These are phyloP conservation scores for Leishmania arabica DNA, from an alignment of 208 protist species.

Conservation along the genomic window DNA sequence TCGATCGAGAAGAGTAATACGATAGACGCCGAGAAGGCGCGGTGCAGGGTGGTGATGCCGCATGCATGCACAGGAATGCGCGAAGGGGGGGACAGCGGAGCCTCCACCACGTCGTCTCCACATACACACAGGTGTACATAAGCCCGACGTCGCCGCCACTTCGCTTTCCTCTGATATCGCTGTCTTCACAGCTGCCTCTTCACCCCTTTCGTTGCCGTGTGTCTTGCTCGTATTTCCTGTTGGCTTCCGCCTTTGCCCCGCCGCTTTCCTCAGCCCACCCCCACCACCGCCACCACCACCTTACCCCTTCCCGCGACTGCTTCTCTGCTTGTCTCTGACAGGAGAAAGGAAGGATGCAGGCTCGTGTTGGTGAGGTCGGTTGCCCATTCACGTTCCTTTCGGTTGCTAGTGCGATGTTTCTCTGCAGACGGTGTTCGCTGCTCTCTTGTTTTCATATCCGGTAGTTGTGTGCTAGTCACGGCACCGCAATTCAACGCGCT, in stretches of 20 bases:
- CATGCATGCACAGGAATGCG: not conserved
- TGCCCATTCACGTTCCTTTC: not conserved
- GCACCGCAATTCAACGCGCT: not conserved
- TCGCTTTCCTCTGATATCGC: not conserved
- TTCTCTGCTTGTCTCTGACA: not conserved
- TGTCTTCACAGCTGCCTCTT: too few species aligned
- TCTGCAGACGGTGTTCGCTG: not conserved
- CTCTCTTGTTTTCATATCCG: not conserved
- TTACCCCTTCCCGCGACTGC: not conserved
- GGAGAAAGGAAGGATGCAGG: not conserved
- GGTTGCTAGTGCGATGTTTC: not conserved
- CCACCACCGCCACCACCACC: too few species aligned
- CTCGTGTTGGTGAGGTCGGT: not conserved
- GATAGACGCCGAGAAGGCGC: not conserved
- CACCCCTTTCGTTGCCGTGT: not conserved
- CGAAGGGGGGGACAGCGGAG: not conserved
- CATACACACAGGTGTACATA: not conserved
- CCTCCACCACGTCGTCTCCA: not conserved
- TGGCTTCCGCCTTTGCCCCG: not conserved
- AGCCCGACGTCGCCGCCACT: not conserved
- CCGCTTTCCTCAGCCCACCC: not conserved
- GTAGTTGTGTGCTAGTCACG: not conserved
- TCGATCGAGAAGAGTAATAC: too few species aligned
- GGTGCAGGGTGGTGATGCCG: not conserved
- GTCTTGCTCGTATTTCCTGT: not conserved